Evolutionary conservation across 1,284 basidiomycete species (phyloP).

Genomic region (Ganoderma leucocontextum): DNA sequence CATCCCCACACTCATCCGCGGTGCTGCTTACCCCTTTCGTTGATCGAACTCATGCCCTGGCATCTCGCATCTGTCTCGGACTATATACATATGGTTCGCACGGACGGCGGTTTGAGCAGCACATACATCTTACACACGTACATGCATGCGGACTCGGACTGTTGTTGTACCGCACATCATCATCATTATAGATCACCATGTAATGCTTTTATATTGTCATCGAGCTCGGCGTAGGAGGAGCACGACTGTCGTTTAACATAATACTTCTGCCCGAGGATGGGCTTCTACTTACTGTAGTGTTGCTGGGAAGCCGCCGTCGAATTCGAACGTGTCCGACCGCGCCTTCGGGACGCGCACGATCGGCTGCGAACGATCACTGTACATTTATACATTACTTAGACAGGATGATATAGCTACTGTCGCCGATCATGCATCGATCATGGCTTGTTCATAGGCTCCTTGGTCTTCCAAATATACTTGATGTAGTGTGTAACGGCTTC

Average conservation of each 20-base stretch:
- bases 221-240: not conserved
- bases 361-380: not conserved
- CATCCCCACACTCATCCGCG: not conserved
- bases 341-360: not conserved
- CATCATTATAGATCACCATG: constrained; percentile 4
- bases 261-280: constrained; percentile 4
- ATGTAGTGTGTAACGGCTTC: not conserved
- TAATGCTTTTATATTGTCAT: not conserved
- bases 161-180: constrained; percentile 3
- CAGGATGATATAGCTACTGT: not conserved
- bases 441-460: not conserved
- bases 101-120: not conserved
- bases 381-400: not conserved
- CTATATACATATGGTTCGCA: constrained; percentile 2
- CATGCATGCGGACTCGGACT: constrained; percentile 3
- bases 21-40: constrained; percentile 7
- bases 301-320: not conserved
- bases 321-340: not conserved
- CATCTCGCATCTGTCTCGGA: not conserved
- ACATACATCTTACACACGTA: constrained; percentile 4
- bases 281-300: not conserved
- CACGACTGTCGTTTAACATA: not conserved
- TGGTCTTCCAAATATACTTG: not conserved
- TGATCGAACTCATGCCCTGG: constrained; percentile 11
- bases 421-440: constrained; percentile 3